These are phyloP conservation scores for Begonia masoniana DNA, from an alignment of 306 rosid genomes.

Conservation along the genomic window DNA sequence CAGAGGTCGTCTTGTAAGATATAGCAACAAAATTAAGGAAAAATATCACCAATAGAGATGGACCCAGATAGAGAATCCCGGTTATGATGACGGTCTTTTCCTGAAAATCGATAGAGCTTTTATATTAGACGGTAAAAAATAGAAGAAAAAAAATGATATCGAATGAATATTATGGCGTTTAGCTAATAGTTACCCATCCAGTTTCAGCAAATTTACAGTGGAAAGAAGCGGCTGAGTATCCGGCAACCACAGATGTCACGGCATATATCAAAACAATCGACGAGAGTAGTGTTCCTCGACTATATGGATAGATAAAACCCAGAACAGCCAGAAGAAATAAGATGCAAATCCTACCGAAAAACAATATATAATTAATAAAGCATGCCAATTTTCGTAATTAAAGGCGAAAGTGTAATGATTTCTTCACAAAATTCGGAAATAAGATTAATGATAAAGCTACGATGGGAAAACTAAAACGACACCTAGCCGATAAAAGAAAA, in stretches of 20 bases:
- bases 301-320: constrained; percentile 67
- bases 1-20: constrained; percentile 47
- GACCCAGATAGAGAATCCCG: constrained; percentile 60
- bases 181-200: constrained; percentile 56
- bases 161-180: background rate
- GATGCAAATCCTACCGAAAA: constrained; percentile 41
- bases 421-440: no score
- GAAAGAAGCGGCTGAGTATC: constrained; percentile 71
- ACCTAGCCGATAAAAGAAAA: constrained; percentile 10
- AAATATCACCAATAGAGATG: constrained; percentile 39
- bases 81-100: constrained; percentile 53
- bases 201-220: constrained; percentile 43
- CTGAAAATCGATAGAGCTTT: constrained; percentile 23
- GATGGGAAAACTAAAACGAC: constrained; percentile 1
- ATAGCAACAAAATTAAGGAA: constrained; percentile 57
- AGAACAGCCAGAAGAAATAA: constrained; percentile 51
- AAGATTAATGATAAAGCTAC: no score
- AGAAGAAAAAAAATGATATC: constrained; percentile 1
- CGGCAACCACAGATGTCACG: constrained; percentile 53
- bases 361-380: background rate
- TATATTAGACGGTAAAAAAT: no score
- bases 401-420: no score
- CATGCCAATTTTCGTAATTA: no score
- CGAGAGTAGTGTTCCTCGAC: constrained; percentile 57
- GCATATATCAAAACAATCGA: constrained; percentile 39